Evolutionary conservation across 768 basidiomycete genomes (phyloP), one percentile per base, ranked within the genome.

Genomic region (Calvatia gigantea): DNA sequence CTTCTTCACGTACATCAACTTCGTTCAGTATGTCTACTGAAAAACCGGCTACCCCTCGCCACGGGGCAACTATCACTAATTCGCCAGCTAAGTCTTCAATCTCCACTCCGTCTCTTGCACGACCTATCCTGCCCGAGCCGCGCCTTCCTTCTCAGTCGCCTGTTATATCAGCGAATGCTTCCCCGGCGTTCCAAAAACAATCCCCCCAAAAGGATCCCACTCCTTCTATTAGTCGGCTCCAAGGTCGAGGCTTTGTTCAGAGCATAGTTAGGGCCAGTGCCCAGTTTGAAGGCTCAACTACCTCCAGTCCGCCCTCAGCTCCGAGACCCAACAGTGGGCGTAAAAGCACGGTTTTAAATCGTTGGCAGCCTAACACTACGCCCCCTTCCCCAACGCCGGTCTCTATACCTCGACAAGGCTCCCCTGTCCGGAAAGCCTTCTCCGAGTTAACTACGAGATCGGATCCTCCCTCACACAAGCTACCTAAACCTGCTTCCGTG

Each of bases 231-330:
- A 92, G 88, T 58, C 75, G 90, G 57, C 70, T 94, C 15, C 85
- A 92, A 63, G 91, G 91, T 17, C 84, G 91, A 37, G 91, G 91
- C 3, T 92, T 94, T 64, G 91, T 94, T 2, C 86, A 89, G 68
- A 89, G 79, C 59, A 84, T 91, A 73, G 86, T 94, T 31, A 85
- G 87, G 68, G 85, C 78, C 44, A 89, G 82, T 61, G 73, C 79
- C 15, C 74, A 80, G 59, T 67, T 85, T 4, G 78, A 82, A 57
- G 72, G 68, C 15, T 69, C 76, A 44, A 67, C 78, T 0, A 39
- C 69, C 12, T 63, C 69, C 56, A 69, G 69, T 46, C 66, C 70
- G 57, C 47, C 62, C 66, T 21, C 58, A n/a, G 70, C 69, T 56
- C 55, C 66, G 56, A 71, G 64, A 45, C 65, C 69, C 35, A 41